phyloP scores from a whole-genome alignment of 2,329 filamentous ascomycete species.

The Canariomyces notabilis region DNA sequence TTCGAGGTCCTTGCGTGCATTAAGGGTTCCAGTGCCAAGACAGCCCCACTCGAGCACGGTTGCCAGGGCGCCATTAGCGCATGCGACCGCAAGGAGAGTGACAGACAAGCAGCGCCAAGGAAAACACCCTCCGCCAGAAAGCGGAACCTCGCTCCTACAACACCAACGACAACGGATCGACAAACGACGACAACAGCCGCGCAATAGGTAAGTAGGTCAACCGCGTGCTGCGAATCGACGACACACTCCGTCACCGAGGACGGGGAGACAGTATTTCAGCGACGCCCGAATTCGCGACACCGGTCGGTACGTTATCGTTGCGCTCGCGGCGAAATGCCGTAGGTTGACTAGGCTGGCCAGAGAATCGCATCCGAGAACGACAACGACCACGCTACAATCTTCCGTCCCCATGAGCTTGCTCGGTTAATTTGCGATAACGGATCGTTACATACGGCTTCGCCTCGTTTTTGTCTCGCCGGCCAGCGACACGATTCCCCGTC shows the following conservation, averaged over 20 bases:
- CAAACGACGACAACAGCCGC: slow-evolving; percentile 18
- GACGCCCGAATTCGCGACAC: slow-evolving; percentile 2
- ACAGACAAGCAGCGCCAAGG: slow-evolving; percentile 23
- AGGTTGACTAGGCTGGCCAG: slow-evolving; percentile 10
- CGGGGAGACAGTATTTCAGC: background rate
- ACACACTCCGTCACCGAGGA: slow-evolving; percentile 11
- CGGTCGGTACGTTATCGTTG: slow-evolving; percentile 9
- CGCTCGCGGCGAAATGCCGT: slow-evolving; percentile 11
- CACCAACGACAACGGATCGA: slow-evolving; percentile 19
- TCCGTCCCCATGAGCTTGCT: background rate
- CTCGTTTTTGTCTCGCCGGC: slow-evolving; percentile 9
- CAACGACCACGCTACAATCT: background rate
- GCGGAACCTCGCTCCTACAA: slow-evolving; percentile 16
- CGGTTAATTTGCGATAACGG: slow-evolving; percentile 8
- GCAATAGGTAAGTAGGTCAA: slow-evolving; percentile 18
- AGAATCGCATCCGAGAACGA: slow-evolving; percentile 9
- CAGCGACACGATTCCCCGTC: slow-evolving; percentile 8
- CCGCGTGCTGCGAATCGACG: slow-evolving; percentile 13
- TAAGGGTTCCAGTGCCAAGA: background rate
- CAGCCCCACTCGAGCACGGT: slow-evolving; percentile 24
- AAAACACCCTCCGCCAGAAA: slow-evolving; percentile 23
- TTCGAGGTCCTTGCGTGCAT: background rate
- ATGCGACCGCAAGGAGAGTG: slow-evolving; percentile 20
- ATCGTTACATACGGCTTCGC: too few relatives aligned
- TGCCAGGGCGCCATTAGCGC: slow-evolving; percentile 26